Conservation (phyloP, 495 filamentous ascomycete genomes). For the Hyphodiscus hymeniophilus region DNA sequence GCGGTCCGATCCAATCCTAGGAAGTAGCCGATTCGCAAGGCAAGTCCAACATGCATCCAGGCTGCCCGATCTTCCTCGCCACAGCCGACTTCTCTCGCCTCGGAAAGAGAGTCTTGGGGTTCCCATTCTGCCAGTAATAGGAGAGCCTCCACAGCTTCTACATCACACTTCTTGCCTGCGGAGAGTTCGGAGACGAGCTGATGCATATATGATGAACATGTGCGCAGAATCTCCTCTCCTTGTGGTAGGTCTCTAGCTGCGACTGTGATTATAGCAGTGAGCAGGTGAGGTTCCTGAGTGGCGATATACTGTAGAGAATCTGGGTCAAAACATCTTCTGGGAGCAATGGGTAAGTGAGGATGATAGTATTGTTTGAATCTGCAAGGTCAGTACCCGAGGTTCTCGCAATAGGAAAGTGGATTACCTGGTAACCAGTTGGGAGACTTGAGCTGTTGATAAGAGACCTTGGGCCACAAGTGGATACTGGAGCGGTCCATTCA, state of each 20-base stretch:
- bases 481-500: slow-evolving; percentile 29
- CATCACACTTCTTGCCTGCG: slow-evolving; percentile 49
- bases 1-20: slow-evolving; percentile 48
- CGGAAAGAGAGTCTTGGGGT: slow-evolving; percentile 39
- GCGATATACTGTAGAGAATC: slow-evolving; percentile 38
- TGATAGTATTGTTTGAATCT: slow-evolving; percentile 39
- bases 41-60: slow-evolving; percentile 59
- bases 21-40: slow-evolving; percentile 52
- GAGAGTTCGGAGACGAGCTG: slow-evolving; percentile 50
- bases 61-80: slow-evolving; percentile 57
- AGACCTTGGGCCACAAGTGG: slow-evolving; percentile 41
- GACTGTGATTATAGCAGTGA: slow-evolving; percentile 54
- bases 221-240: slow-evolving; percentile 45
- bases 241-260: slow-evolving; percentile 50
- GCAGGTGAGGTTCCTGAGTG: slow-evolving; percentile 44
- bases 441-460: slow-evolving; percentile 39
- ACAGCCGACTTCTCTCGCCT: slow-evolving; percentile 45
- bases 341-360: slow-evolving; percentile 52
- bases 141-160: slow-evolving; percentile 53
- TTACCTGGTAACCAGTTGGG: slow-evolving; percentile 44
- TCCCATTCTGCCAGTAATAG: slow-evolving; percentile 58
- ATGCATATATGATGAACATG: slow-evolving; percentile 54
- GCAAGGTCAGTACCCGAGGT: background rate
- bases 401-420: slow-evolving; percentile 16
- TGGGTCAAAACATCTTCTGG: slow-evolving; percentile 40